Evolutionary conservation across 345 rosid species (phyloP).

Genomic region (Noccaea caerulescens): DNA sequence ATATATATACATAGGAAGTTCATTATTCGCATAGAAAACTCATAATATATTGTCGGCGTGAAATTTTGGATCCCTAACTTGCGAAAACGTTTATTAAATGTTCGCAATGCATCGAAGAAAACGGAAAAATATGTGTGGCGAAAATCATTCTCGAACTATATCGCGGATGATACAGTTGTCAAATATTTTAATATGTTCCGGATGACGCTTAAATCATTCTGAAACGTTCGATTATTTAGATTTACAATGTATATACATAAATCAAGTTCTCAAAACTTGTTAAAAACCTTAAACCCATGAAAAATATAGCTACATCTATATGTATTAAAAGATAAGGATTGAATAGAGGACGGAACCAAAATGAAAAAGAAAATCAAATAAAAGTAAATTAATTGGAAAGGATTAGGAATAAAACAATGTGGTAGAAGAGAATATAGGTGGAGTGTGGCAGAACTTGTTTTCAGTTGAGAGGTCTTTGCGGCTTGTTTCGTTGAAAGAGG

Average conservation of each 20-base stretch:
- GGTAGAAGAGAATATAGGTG: conserved; percentile 25
- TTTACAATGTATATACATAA: background rate
- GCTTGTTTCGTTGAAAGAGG: conserved; percentile 26
- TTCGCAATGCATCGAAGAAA: no score
- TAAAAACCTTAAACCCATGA: background rate
- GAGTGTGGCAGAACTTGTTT: conserved; percentile 30
- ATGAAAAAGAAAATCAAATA: background rate
- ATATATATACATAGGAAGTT: no score
- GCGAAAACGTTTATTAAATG: background rate
- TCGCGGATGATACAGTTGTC: no score
- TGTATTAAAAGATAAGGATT: no score
- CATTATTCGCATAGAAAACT: no score
- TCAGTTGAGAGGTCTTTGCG: conserved; percentile 33
- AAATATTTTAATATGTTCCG: no score
- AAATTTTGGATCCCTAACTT: background rate
- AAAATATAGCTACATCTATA: background rate
- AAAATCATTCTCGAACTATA: no score
- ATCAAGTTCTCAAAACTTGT: background rate
- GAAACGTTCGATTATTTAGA: background rate
- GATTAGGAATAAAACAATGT: conserved; percentile 28
- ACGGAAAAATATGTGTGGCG: no score
- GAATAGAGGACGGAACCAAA: background rate
- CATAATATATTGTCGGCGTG: no score
- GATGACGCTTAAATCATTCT: background rate
- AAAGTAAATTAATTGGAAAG: background rate